phyloP scores from a whole-genome alignment of 78 protist species.

The Dictyostelium firmibasis region DNA sequence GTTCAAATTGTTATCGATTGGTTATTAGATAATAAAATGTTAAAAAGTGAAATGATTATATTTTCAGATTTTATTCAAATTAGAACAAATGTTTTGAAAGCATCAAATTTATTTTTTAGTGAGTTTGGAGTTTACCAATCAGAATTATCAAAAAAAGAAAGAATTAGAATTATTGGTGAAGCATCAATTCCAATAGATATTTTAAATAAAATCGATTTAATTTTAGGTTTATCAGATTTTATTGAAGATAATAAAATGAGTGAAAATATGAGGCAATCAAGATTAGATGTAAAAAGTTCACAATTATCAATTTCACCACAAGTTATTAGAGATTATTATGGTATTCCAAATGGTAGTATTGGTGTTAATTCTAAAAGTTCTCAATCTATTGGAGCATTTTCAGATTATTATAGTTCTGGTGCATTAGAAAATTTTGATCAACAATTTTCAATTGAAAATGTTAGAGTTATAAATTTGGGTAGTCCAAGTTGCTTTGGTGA shows the following conservation, averaged over 20 bases:
- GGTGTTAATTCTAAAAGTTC: not conserved
- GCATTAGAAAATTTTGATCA: not conserved
- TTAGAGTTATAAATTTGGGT: not conserved
- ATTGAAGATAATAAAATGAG: slow-evolving; percentile 8
- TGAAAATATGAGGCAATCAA: not conserved
- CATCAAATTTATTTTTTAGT: not conserved
- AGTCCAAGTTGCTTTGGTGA: slow-evolving; percentile 4
- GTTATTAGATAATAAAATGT: not conserved
- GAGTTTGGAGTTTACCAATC: slow-evolving; percentile 3
- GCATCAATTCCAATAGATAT: slow-evolving; percentile 33
- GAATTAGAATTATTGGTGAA: slow-evolving; percentile 33
- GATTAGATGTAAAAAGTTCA: not conserved
- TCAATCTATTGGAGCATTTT: not conserved
- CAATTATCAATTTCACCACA: not conserved
- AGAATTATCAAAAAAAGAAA: not conserved
- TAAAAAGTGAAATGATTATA: not conserved
- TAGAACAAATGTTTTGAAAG: not conserved
- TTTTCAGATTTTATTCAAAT: slow-evolving; percentile 44
- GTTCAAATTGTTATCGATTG: not conserved
- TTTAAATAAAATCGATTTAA: slow-evolving; percentile 50
- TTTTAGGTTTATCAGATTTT: slow-evolving; percentile 72
- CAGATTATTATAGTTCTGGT: not conserved
- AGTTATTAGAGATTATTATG: not conserved
- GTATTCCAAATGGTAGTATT: not conserved
- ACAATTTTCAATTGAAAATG: not conserved